Evolutionary conservation across 768 basidiomycete species (phyloP), one percentile per base, ranked within the genome.

Genomic region (Amanita molliuscula): DNA sequence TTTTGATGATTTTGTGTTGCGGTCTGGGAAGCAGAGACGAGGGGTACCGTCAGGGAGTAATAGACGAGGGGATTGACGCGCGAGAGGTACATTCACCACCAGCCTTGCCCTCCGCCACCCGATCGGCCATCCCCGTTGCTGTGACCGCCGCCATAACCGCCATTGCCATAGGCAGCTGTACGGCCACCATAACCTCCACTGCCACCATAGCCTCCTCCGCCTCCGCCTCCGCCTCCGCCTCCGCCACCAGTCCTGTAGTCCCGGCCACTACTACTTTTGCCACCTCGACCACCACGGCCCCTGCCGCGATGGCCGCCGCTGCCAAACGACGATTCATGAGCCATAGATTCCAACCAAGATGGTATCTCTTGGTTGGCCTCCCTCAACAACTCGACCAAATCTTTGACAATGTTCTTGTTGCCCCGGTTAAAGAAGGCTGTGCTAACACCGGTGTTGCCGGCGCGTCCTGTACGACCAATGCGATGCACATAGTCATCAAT

Each of bases 401-500:
- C 94, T 50, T 84, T 80, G 49, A 88, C 91, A 53, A 97, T 93
- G 65, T 88, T 87, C 65, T 83, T 84, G 72, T 96, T 97, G 48
- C 87, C 86, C 11, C 90, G 79, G 63, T 92, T 92, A 76, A 91
- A 91, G 77, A 99, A 98, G 4, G 95, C 92, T 11, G 96, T 99
- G 21, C 88, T 84, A 56, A 84, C 77, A 74, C 96, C 96, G 9
- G 87, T 90, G 74, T 99, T 99, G 44, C 96, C 96, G 7, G 96
- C 96, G 79, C 96, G 94, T 40, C 96, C 96, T 11, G 93, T 95
- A 74, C 93, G 88, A 74, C 92, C 92, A 59, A 94, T 95, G 61
- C 92, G 93, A 65, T 98, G 94, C 41, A 98, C 94, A 68, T 98
- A 99, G 67, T 99, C 96, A 62, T 98, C 96, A 55, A 99, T 94